phyloP scores from a whole-genome alignment of 768 basidiomycete genomes.

The Terana coerulea region DNA sequence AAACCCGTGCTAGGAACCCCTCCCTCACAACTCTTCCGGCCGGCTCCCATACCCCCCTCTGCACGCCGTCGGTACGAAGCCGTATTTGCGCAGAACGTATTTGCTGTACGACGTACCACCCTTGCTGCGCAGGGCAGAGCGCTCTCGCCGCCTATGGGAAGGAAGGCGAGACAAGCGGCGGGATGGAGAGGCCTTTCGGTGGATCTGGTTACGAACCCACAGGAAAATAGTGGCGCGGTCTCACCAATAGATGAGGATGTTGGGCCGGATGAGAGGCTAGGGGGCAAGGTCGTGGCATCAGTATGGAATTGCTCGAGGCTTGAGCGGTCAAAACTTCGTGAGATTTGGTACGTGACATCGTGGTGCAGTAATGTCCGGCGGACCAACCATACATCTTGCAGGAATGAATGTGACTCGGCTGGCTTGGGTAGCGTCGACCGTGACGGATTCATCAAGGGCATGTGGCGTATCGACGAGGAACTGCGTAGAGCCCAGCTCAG shows the following conservation, averaged over 20 bases:
- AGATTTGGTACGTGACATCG: slow-evolving; percentile 61
- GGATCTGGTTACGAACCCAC: slow-evolving; percentile 52
- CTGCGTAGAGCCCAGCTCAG: slow-evolving; percentile 52
- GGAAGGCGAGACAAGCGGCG: slow-evolving; percentile 51
- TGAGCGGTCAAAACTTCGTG: slow-evolving; percentile 45
- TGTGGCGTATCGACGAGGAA: slow-evolving; percentile 88
- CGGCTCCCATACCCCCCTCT: slow-evolving; percentile 63
- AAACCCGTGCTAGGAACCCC: slow-evolving; percentile 17
- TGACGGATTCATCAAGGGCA: slow-evolving; percentile 68
- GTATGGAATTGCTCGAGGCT: slow-evolving; percentile 66
- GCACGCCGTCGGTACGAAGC: slow-evolving; percentile 65
- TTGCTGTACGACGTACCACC: slow-evolving; percentile 40
- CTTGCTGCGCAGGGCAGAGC: neutral
- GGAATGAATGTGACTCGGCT: slow-evolving; percentile 67
- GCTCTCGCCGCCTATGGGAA: slow-evolving; percentile 26
- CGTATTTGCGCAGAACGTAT: slow-evolving; percentile 59
- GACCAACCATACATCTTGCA: slow-evolving; percentile 25
- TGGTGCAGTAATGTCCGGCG: neutral
- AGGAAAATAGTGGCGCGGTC: slow-evolving; percentile 19
- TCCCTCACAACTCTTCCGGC: slow-evolving; percentile 39
- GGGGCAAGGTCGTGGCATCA: slow-evolving; percentile 49
- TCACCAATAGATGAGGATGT: slow-evolving; percentile 35
- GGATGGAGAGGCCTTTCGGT: slow-evolving; percentile 76
- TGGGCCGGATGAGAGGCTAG: slow-evolving; percentile 44
- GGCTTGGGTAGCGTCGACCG: slow-evolving; percentile 55